These are phyloP conservation scores for Xylariomycetidae sp. DNA, from an alignment of 2,329 filamentous ascomycete species.

Conservation along the genomic window DNA sequence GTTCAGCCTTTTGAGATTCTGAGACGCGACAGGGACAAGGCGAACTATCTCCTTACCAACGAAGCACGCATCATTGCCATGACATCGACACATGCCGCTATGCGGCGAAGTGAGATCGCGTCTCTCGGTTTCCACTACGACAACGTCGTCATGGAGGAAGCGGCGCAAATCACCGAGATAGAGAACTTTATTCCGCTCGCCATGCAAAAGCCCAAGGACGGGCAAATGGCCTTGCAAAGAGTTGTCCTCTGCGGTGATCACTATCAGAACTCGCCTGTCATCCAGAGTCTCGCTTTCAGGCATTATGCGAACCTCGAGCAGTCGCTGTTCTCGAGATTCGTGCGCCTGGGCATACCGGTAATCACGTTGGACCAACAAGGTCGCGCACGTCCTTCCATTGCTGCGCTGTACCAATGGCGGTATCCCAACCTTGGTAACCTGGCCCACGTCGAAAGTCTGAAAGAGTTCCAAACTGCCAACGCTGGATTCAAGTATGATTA, in stretches of 20 bases:
- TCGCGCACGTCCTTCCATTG: slow-evolving; percentile 79
- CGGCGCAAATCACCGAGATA: slow-evolving; percentile 94
- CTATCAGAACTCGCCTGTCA: slow-evolving; percentile 90
- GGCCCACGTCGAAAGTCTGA: slow-evolving; percentile 59
- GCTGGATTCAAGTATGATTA: slow-evolving; percentile 90
- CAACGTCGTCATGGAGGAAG: slow-evolving; percentile 97
- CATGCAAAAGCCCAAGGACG: slow-evolving; percentile 74
- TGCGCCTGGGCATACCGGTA: slow-evolving; percentile 86
- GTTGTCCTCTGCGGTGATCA: slow-evolving; percentile 94
- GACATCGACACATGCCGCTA: slow-evolving; percentile 97
- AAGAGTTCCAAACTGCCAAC: slow-evolving; percentile 77
- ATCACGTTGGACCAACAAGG: slow-evolving; percentile 91
- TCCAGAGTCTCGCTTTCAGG: slow-evolving; percentile 89
- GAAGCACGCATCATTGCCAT: slow-evolving; percentile 98
- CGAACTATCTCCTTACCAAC: slow-evolving; percentile 90
- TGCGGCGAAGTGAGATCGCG: slow-evolving; percentile 85
- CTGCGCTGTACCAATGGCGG: slow-evolving; percentile 87
- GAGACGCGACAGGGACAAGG: slow-evolving; percentile 80
- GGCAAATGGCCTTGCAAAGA: slow-evolving; percentile 71
- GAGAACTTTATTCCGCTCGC: slow-evolving; percentile 94
- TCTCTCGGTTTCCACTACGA: slow-evolving; percentile 94
- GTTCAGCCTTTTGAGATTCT: slow-evolving; percentile 94
- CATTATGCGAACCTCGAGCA: slow-evolving; percentile 96
- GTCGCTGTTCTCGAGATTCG: slow-evolving; percentile 84
- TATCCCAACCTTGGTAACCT: slow-evolving; percentile 78